Evolutionary conservation across 2,329 filamentous ascomycete genomes (phyloP).

Genomic region (Trichoderma sp.): DNA sequence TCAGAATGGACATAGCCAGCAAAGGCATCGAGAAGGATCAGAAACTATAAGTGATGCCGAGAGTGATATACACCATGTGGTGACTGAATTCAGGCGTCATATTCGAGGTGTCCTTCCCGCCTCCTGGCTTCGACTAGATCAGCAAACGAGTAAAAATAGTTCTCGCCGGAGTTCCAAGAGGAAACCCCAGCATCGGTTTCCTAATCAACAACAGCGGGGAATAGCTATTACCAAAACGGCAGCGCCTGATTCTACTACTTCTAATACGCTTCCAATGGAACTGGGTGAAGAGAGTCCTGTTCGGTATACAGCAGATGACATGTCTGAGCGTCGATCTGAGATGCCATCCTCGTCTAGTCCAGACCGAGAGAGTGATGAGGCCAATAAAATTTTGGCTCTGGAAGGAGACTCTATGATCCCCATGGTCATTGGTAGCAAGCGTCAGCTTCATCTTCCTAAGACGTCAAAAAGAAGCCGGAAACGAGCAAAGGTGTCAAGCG

Average conservation of each 20-base stretch:
- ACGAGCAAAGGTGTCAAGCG: not conserved
- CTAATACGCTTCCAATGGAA: constrained; percentile 41
- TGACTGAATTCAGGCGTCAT: constrained; percentile 41
- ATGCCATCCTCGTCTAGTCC: not conserved
- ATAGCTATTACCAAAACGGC: constrained; percentile 46
- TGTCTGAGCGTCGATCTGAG: not conserved
- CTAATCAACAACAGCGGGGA: constrained; percentile 43
- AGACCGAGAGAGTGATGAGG: not conserved
- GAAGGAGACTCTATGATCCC: constrained; percentile 53
- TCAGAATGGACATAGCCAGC: constrained; percentile 1
- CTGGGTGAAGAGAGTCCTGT: constrained; percentile 43
- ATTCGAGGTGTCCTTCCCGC: constrained; percentile 63
- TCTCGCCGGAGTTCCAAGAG: constrained; percentile 29
- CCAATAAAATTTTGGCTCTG: constrained; percentile 32
- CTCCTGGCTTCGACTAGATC: constrained; percentile 63
- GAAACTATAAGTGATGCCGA: constrained; percentile 28
- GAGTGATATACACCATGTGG: constrained; percentile 39
- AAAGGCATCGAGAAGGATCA: constrained; percentile 15
- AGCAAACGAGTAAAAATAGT: constrained; percentile 38
- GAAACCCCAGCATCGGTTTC: constrained; percentile 33
- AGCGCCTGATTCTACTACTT: constrained; percentile 28
- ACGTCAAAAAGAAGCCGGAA: constrained; percentile 27
- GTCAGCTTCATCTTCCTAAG: constrained; percentile 32
- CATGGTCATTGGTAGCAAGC: constrained; percentile 47
- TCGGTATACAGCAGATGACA: constrained; percentile 29